These are phyloP conservation scores for Gossypium trilobum DNA, from an alignment of 441 rosid species.

Conservation along the genomic window DNA sequence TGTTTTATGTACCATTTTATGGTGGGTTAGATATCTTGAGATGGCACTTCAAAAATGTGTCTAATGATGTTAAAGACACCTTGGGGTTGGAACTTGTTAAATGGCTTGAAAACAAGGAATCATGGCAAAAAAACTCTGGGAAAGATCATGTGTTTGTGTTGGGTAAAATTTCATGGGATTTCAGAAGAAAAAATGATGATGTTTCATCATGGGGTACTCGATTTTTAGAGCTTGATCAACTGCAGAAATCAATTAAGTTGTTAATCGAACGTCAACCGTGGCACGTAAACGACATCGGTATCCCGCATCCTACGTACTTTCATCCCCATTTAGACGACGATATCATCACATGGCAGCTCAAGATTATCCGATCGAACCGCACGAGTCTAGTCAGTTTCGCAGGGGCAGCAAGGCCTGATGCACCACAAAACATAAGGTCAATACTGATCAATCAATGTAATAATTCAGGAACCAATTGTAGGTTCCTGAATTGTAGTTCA, in stretches of 20 bases:
- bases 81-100: slow-evolving; percentile 47
- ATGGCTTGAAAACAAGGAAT: slow-evolving; percentile 49
- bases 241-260: slow-evolving; percentile 76
- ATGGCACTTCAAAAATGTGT: slow-evolving; percentile 86
- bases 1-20: slow-evolving; percentile 72
- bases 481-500: slow-evolving; percentile 37
- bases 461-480: slow-evolving; percentile 26
- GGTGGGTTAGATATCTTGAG: slow-evolving; percentile 73
- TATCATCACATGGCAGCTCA: slow-evolving; percentile 59
- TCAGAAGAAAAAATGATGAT: slow-evolving; percentile 35
- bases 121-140: slow-evolving; percentile 54
- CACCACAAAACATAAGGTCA: slow-evolving; percentile 48
- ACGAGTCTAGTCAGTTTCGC: slow-evolving; percentile 50
- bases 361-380: slow-evolving; percentile 34
- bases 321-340: slow-evolving; percentile 69
- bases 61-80: slow-evolving; percentile 55
- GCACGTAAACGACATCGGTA: slow-evolving; percentile 62
- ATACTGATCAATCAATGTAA: slow-evolving; percentile 49
- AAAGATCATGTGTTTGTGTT: slow-evolving; percentile 75
- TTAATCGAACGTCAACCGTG: slow-evolving; percentile 78
- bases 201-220: slow-evolving; percentile 55
- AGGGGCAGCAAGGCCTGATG: slow-evolving; percentile 52
- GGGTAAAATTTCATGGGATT: slow-evolving; percentile 86
- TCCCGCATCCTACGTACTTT: slow-evolving; percentile 78
- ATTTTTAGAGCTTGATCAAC: slow-evolving; percentile 51